Evolutionary conservation across 805 yeast species (phyloP).

Genomic region (Saccharomycopsis olivae): DNA sequence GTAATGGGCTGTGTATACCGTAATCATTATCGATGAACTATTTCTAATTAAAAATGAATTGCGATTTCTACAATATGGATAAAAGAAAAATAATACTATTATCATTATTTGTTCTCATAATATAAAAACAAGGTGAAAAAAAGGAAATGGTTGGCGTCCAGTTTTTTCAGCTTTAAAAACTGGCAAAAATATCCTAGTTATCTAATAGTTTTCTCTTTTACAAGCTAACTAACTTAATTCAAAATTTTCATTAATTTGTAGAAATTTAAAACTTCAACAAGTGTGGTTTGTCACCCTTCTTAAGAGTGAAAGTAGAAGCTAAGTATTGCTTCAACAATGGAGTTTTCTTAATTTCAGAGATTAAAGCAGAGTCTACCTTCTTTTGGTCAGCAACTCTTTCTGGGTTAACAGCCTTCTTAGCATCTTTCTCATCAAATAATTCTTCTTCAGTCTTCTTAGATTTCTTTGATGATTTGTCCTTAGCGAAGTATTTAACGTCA

Average conservation of each 20-base stretch:
- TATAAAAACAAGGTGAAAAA: too few relatives aligned
- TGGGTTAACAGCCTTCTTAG: slow-evolving; percentile 78
- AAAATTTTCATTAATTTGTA: neutral
- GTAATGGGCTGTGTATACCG: too few relatives aligned
- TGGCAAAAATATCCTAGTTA: too few relatives aligned
- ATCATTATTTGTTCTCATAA: too few relatives aligned
- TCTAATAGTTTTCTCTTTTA: too few relatives aligned
- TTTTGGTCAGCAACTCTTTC: slow-evolving; percentile 97
- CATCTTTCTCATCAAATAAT: slow-evolving; percentile 69
- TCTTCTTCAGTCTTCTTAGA: slow-evolving; percentile 77
- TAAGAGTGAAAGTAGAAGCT: slow-evolving; percentile 90
- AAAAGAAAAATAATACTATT: too few relatives aligned
- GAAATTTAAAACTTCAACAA: slow-evolving; percentile 80
- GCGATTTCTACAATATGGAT: too few relatives aligned
- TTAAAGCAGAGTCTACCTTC: slow-evolving; percentile 82
- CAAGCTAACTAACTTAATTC: too few relatives aligned
- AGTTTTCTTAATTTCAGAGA: slow-evolving; percentile 93
- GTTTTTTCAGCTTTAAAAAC: neutral
- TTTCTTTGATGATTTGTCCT: slow-evolving; percentile 79
- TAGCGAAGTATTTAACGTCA: slow-evolving; percentile 91
- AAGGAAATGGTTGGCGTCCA: too few relatives aligned
- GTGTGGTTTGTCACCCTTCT: slow-evolving; percentile 98
- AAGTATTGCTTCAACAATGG: slow-evolving; percentile 95
- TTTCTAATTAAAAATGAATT: too few relatives aligned
- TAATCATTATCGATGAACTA: too few relatives aligned